Percentiles rank a stretch among this genome's conserved stretches.
Evolutionary conservation across 2,329 filamentous ascomycete species (phyloP).

Genomic region (Fusarium lateritium): DNA sequence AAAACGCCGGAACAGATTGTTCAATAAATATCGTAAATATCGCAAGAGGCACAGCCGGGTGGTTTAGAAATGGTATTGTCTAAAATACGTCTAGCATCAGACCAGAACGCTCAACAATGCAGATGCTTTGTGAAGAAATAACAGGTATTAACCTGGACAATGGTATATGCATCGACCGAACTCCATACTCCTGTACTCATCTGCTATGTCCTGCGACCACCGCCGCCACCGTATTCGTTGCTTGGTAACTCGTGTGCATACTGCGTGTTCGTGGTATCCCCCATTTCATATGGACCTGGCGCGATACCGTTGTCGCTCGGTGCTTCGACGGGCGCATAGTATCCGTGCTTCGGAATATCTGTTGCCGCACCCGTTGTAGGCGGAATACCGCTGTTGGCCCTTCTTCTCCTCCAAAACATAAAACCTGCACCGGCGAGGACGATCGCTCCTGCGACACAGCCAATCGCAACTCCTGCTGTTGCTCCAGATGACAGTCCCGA

Average conservation of each 20-base stretch:
- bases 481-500: not conserved
- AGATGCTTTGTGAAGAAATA: not conserved
- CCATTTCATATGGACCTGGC: conserved; percentile 11
- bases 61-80: no score
- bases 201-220: not conserved
- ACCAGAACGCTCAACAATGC: no score
- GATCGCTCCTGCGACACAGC: not conserved
- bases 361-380: accelerated
- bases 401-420: conserved; percentile 8
- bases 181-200: not conserved
- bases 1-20: not conserved
- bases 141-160: not conserved
- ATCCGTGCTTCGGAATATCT: not conserved
- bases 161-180: not conserved
- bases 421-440: not conserved
- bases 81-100: no score
- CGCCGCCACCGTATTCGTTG: not conserved
- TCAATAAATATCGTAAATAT: not conserved
- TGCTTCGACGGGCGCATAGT: not conserved
- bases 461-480: not conserved
- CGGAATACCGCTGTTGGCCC: not conserved
- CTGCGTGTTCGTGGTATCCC: not conserved
- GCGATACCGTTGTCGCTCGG: not conserved
- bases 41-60: no score
- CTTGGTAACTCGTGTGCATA: conserved; percentile 5